These are phyloP conservation scores for Solanum tarijense DNA, from an alignment of 257 asterid species.

Conservation along the genomic window DNA sequence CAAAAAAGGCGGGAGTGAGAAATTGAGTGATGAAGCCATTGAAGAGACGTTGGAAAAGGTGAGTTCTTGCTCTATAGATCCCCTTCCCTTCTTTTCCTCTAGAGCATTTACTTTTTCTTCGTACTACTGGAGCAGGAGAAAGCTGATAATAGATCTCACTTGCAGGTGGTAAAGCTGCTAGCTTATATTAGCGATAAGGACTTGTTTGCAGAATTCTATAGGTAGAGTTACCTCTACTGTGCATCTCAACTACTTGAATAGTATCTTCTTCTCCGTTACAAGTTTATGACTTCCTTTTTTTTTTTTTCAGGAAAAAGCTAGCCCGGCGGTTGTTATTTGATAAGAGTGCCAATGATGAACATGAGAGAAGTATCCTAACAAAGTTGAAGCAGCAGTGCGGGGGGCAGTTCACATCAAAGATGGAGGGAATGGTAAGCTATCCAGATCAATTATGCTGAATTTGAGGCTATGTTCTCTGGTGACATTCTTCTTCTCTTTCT, in stretches of 20 bases:
- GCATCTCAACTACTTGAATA: neutral
- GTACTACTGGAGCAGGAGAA: neutral
- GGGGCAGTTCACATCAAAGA: constrained; percentile 96
- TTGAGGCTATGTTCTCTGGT: neutral
- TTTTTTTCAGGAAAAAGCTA: constrained; percentile 74
- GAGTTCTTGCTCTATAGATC: neutral
- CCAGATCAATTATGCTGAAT: neutral
- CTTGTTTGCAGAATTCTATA: constrained; percentile 92
- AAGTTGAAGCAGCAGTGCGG: constrained; percentile 99
- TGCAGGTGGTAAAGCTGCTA: constrained; percentile 88
- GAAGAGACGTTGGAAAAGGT: constrained; percentile 98
- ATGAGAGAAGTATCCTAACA: constrained; percentile 91
- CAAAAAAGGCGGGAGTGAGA: constrained; percentile 97
- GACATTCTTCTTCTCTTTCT: constrained; percentile 2
- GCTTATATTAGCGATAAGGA: constrained; percentile 97
- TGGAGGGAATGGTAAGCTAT: constrained; percentile 97
- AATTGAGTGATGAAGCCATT: constrained; percentile 95
- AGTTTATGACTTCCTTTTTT: neutral
- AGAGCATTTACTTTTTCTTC: neutral
- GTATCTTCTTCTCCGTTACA: neutral
- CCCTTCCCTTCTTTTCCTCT: neutral
- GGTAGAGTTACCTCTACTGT: constrained; percentile 30
- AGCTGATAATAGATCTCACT: constrained; percentile 1
- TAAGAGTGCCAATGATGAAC: constrained; percentile 98
- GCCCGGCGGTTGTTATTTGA: constrained; percentile 90